Evolutionary conservation across 805 yeast genomes (phyloP).

Genomic region (Ogataea angusta): DNA sequence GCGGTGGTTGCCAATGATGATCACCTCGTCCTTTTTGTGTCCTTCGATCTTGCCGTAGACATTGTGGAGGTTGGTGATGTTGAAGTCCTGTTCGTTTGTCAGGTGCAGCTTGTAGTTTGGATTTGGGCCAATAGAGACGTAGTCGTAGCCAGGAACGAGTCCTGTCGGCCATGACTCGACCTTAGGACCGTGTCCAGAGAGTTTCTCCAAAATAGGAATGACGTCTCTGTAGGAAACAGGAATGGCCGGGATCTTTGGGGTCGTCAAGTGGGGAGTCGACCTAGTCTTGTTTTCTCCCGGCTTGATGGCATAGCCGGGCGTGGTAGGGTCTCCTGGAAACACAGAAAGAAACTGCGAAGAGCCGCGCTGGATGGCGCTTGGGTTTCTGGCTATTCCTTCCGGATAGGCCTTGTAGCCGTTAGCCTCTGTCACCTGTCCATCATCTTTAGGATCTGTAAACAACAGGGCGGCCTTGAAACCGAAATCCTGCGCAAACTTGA

Average conservation of each 20-base stretch:
- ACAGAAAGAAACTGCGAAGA: conserved; percentile 60
- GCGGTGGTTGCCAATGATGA: conserved; percentile 71
- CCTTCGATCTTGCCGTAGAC: conserved; percentile 64
- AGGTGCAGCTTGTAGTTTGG: conserved; percentile 46
- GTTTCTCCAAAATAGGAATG: conserved; percentile 53
- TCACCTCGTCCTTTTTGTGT: conserved; percentile 47
- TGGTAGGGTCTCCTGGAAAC: conserved; percentile 76
- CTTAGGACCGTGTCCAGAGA: conserved; percentile 57
- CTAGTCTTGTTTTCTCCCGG: conserved; percentile 53
- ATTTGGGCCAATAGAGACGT: conserved; percentile 34
- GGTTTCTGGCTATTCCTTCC: conserved; percentile 73
- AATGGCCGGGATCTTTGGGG: conserved; percentile 66
- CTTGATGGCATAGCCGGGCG: conserved; percentile 64
- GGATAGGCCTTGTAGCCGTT: conserved; percentile 69
- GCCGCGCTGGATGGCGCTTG: conserved; percentile 74
- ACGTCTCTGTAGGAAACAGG: conserved; percentile 68
- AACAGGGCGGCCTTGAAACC: conserved; percentile 68
- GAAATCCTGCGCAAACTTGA: conserved; percentile 68
- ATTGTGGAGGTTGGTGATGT: conserved; percentile 58
- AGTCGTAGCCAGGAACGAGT: conserved; percentile 36
- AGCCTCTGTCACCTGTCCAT: conserved; percentile 45
- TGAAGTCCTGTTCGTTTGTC: conserved; percentile 58
- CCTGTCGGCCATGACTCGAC: conserved; percentile 30
- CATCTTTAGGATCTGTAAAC: conserved; percentile 71
- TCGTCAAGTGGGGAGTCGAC: conserved; percentile 44